Evolutionary conservation across 1,139 yeast species (phyloP).

Genomic region (Tardiomyces digboiensis): DNA sequence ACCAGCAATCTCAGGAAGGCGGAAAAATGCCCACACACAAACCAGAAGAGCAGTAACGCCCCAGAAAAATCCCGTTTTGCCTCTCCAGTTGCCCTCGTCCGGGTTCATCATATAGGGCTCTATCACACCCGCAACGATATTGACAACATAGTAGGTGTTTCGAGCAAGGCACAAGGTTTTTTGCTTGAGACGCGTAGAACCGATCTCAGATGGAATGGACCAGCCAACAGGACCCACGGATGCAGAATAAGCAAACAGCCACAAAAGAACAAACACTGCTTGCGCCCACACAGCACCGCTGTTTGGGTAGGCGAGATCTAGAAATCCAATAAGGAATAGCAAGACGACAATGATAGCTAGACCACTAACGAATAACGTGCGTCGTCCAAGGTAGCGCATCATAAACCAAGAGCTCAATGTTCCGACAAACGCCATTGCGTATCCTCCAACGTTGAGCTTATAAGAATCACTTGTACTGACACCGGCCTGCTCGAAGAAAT

Average conservation of each 20-base stretch:
- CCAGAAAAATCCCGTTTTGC: conserved; percentile 52
- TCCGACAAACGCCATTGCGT: conserved; percentile 40
- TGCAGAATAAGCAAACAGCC: conserved; percentile 36
- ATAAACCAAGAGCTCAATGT: conserved; percentile 44
- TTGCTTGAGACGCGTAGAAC: conserved; percentile 45
- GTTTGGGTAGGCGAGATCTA: neutral
- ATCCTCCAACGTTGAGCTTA: conserved; percentile 20
- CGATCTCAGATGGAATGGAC: conserved; percentile 47
- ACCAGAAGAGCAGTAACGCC: conserved; percentile 33
- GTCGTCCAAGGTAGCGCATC: conserved; percentile 40
- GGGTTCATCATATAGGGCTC: conserved; percentile 55
- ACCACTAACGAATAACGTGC: conserved; percentile 28
- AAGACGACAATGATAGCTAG: neutral
- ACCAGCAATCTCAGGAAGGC: conserved; percentile 33
- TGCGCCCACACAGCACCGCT: neutral
- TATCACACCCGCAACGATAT: conserved; percentile 36
- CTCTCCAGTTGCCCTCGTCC: conserved; percentile 46
- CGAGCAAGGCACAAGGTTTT: conserved; percentile 50
- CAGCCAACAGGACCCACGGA: conserved; percentile 53
- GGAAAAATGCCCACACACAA: conserved; percentile 30
- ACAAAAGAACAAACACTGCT: conserved; percentile 11
- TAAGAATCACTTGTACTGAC: conserved; percentile 13
- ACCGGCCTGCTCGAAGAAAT: conserved; percentile 20
- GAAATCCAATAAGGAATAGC: conserved; percentile 8
- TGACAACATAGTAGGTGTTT: conserved; percentile 32